Base-by-base conservation (phyloP, 441 rosid species). In the Breynia disticha region DNA sequence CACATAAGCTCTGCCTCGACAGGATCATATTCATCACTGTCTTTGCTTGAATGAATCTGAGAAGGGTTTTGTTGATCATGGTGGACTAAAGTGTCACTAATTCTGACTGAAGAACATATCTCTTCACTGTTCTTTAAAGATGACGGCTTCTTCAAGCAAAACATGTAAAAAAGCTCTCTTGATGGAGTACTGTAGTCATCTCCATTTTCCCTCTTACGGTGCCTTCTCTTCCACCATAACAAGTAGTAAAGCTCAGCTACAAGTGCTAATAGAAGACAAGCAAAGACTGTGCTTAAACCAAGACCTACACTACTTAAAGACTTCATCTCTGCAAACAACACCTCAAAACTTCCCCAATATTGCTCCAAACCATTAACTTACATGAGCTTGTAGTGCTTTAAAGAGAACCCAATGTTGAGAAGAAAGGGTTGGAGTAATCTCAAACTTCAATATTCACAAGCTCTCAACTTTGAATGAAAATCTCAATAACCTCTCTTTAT, bases 261-360 rank as follows among this genome's bases (percentile, higher is more conserved):
- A 18, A 88, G 85, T 73, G 94, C 98, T 46, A 91, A 11, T 16
- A 91, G 59, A 13, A 88, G 76, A 57, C 83, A 82, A 20, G 87
- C 97, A 69, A 91, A 91, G 57, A 91, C 83, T 64, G 84, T 76
- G 67, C 91, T 86, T 66, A 88, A 70, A 32, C 91, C 94, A 74
- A 91, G 87, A 6, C 96, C 98, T 46, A 88, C 81, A 68, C 85
- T 73, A 49, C 96, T 91, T 69, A 91, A 67, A 70, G 95, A 86
- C 69, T 74, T 86, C 98, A 91, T 91, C 64, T 70, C 71, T 70
- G 20, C 52, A 65, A 16, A 46, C 44, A 58, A 19, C 62, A n/a
- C 53, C 16, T 50, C 47, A 50, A 17, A 32, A 19, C 22, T 47
- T 35, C 50, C 46, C 58, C 61, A 21, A 48, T 16, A 22, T 32